Conservation (phyloP, 1,139 yeast genomes). For the Magnusiomyces paraingens region DNA sequence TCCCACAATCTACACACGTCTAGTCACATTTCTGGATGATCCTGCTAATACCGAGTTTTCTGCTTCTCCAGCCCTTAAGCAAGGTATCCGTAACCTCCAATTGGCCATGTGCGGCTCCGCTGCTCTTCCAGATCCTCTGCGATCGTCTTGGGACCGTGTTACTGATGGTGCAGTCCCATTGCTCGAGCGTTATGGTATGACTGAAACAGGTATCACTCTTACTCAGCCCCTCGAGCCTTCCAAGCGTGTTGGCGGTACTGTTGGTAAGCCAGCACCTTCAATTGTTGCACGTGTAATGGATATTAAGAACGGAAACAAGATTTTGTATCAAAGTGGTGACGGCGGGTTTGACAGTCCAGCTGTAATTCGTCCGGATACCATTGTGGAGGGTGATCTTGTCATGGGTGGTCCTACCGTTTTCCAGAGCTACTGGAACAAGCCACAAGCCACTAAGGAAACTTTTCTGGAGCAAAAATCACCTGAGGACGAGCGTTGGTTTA, state of each 20-base stretch:
- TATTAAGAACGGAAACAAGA: slow-evolving; percentile 22
- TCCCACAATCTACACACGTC: slow-evolving; percentile 34
- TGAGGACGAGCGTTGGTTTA: slow-evolving; percentile 30
- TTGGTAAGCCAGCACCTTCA: slow-evolving; percentile 34
- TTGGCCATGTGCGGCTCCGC: slow-evolving; percentile 37
- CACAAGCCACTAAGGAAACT: slow-evolving; percentile 31
- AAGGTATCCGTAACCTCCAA: slow-evolving; percentile 20
- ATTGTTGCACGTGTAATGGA: slow-evolving; percentile 31
- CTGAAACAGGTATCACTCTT: slow-evolving; percentile 36
- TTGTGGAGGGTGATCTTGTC: slow-evolving; percentile 31
- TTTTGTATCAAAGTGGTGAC: slow-evolving; percentile 22
- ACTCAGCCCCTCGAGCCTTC: slow-evolving; percentile 31
- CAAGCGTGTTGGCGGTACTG: slow-evolving; percentile 30
- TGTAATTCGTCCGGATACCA: slow-evolving; percentile 12
- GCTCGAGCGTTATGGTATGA: slow-evolving; percentile 36
- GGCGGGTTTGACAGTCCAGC: slow-evolving; percentile 10
- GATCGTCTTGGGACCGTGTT: slow-evolving; percentile 30
- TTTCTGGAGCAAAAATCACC: slow-evolving; percentile 20
- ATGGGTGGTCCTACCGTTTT: slow-evolving; percentile 33
- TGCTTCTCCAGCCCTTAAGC: slow-evolving; percentile 13
- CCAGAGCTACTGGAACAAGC: slow-evolving; percentile 31
- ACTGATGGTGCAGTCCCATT: slow-evolving; percentile 31
- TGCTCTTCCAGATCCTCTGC: slow-evolving; percentile 33
- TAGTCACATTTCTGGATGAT: slow-evolving; percentile 24
- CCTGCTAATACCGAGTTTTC: slow-evolving; percentile 10